A percentile compares a stretch with the other conserved stretches of the same genome.
Conservation (phyloP, 1,284 basidiomycete species). For the Ustilago loliicola region DNA sequence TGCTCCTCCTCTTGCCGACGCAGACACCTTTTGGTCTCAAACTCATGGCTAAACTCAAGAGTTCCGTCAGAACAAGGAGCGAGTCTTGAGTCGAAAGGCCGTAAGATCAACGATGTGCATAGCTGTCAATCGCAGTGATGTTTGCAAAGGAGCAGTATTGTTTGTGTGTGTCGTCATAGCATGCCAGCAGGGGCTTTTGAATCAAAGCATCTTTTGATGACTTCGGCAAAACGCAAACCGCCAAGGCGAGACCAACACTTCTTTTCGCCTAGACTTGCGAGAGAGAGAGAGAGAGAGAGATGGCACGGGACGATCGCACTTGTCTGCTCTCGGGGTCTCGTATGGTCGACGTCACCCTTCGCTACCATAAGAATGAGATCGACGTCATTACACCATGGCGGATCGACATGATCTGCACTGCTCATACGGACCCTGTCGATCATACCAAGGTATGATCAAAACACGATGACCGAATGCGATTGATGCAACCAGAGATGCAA, state of each 20-base stretch:
- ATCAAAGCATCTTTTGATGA: conserved; percentile 3
- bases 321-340: neutral
- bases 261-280: neutral
- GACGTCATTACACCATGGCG: neutral
- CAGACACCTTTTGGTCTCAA: neutral
- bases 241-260: conserved; percentile 20
- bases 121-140: neutral
- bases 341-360: neutral
- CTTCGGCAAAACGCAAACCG: conserved; percentile 3
- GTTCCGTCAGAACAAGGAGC: neutral
- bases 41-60: too few species aligned
- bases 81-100: neutral
- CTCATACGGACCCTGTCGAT: neutral
- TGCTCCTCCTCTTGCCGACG: neutral
- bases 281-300: neutral
- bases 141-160: neutral
- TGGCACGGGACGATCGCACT: neutral
- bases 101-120: conserved; percentile 7
- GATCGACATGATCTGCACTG: conserved; percentile 2
- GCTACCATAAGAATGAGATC: neutral
- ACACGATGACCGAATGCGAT: conserved; percentile 2
- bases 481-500: too few species aligned
- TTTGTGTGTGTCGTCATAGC: neutral
- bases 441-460: neutral
- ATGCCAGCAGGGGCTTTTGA: neutral